Evolutionary conservation across 371 early-diverging fungal species (phyloP).

Genomic region (Mortierella sp.): DNA sequence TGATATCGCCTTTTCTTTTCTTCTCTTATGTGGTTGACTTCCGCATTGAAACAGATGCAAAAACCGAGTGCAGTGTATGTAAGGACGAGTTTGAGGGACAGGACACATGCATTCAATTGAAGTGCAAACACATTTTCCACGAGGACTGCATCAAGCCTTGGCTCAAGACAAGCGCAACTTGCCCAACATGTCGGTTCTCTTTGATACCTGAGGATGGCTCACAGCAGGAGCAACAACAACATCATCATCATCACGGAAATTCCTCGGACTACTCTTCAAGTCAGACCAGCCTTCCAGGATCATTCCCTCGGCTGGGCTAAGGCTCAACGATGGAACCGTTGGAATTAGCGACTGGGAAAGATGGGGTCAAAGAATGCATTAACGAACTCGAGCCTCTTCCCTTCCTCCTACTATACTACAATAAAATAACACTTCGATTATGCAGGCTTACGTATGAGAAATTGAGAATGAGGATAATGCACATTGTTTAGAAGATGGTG

Average conservation of each 20-base stretch:
- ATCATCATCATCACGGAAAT: conserved; percentile 9
- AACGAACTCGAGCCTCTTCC: not conserved
- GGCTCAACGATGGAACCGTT: not conserved
- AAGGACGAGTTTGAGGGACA: conserved; percentile 78
- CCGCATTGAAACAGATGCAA: conserved; percentile 46
- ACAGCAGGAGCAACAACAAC: not conserved
- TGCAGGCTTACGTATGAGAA: not conserved
- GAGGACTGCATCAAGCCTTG: conserved; percentile 91
- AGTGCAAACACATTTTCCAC: conserved; percentile 91
- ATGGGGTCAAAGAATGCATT: not conserved
- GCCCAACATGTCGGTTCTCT: conserved; percentile 84
- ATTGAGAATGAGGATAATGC: not conserved
- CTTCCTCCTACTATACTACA: not conserved
- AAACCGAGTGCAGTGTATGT: conserved; percentile 84
- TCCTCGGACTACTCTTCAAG: not conserved
- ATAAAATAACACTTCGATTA: not conserved
- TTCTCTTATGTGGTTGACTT: not conserved
- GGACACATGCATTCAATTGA: conserved; percentile 74
- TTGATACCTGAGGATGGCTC: conserved; percentile 25
- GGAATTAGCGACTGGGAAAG: not conserved
- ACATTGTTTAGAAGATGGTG: not conserved
- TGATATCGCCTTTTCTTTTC: not conserved
- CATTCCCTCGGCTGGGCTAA: not conserved
- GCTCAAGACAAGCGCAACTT: conserved; percentile 88
- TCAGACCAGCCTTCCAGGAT: not conserved